A percentile compares a stretch with the other conserved stretches of the same genome.
Conservation (phyloP, 108 stramenopile species). For the Schizochytrium sp. region DNA sequence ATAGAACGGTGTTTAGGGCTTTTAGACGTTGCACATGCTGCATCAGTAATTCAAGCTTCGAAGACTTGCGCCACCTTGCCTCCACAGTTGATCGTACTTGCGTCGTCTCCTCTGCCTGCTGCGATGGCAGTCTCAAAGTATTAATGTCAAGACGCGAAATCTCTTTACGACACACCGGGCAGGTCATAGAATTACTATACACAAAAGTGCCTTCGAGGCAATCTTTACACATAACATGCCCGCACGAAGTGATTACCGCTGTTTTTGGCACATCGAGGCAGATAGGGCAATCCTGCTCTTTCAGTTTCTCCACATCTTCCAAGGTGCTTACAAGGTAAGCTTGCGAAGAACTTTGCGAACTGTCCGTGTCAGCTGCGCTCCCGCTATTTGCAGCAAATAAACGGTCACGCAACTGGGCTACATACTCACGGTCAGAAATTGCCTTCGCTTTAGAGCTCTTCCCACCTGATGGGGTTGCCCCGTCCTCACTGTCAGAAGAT, state of each 20-base stretch:
- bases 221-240: constrained; percentile 67
- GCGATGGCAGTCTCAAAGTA: background rate
- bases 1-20: background rate
- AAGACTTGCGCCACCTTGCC: background rate
- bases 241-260: constrained; percentile 70
- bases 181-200: background rate
- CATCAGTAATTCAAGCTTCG: constrained; percentile 20
- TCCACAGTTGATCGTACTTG: background rate
- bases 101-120: background rate
- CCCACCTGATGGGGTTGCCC: background rate
- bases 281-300: constrained; percentile 67
- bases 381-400: background rate
- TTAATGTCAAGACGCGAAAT: background rate
- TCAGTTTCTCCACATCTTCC: background rate
- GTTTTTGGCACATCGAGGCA: constrained; percentile 62
- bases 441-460: background rate
- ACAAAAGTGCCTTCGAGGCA: constrained; percentile 2
- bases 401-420: constrained; percentile 19
- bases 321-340: background rate
- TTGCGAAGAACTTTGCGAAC: background rate
- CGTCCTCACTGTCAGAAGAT: background rate
- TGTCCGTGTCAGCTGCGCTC: background rate
- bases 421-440: background rate
- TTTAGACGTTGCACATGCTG: background rate
- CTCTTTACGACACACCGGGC: constrained; percentile 32